These are phyloP conservation scores for Calonectria hawksworthii DNA, from an alignment of 2,329 filamentous ascomycete genomes.

Conservation along the genomic window DNA sequence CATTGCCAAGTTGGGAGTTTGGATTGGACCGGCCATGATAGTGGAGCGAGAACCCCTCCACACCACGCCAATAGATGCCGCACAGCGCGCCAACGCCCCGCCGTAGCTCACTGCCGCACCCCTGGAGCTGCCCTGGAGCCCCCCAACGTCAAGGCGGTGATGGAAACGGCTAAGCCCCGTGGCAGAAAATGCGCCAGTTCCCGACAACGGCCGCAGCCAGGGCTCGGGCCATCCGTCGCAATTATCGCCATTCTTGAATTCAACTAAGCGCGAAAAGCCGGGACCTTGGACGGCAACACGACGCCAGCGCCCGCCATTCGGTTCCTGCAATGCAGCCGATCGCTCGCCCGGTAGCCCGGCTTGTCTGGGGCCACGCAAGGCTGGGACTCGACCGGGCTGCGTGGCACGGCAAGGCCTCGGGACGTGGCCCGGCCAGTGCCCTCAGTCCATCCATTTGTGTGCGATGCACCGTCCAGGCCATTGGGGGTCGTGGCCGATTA, in stretches of 20 bases:
- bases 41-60: constrained; percentile 28
- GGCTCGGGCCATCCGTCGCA: constrained; percentile 44
- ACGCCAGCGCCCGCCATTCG: constrained; percentile 28
- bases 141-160: constrained; percentile 38
- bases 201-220: constrained; percentile 40
- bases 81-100: constrained; percentile 15
- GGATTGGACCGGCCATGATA: constrained; percentile 19
- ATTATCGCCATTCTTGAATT: constrained; percentile 30
- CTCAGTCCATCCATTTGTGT: constrained; percentile 37
- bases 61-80: constrained; percentile 15
- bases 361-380: constrained; percentile 48
- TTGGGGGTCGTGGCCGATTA: constrained; percentile 39
- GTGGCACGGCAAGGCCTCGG: constrained; percentile 37
- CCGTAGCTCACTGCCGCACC: constrained; percentile 8
- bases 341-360: constrained; percentile 49
- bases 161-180: constrained; percentile 4
- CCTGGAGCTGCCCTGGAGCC: constrained; percentile 20
- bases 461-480: constrained; percentile 39
- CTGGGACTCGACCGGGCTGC: constrained; percentile 42
- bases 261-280: constrained; percentile 15
- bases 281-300: constrained; percentile 28
- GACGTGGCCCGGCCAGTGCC: constrained; percentile 14
- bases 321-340: constrained; percentile 52
- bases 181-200: constrained; percentile 43
- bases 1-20: constrained; percentile 7